These are phyloP conservation scores for Sicyos baderoa DNA, from an alignment of 306 rosid genomes.

Conservation along the genomic window DNA sequence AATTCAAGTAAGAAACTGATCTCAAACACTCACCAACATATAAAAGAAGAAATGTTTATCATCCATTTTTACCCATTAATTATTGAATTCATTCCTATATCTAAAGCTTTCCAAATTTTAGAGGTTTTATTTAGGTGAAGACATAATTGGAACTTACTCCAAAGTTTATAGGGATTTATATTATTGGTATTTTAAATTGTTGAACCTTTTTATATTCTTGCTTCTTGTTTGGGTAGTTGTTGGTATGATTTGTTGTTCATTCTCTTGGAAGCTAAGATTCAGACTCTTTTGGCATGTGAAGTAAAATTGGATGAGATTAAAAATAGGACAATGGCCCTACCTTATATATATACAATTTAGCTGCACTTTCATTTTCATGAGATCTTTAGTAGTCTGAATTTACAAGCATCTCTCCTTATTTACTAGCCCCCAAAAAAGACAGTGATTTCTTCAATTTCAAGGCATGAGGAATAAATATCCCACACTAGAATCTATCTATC, in stretches of 20 bases:
- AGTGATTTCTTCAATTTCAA: constrained; percentile 11
- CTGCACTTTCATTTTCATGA: background rate
- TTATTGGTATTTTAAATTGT: too few relatives aligned
- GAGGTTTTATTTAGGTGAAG: too few relatives aligned
- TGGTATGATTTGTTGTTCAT: constrained; percentile 9
- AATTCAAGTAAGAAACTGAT: too few relatives aligned
- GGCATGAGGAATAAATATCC: background rate
- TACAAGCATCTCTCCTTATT: background rate
- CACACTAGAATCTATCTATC: background rate
- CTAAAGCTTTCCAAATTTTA: too few relatives aligned
- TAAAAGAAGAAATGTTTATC: too few relatives aligned
- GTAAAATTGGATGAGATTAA: background rate
- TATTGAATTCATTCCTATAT: too few relatives aligned
- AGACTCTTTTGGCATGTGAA: constrained; percentile 2
- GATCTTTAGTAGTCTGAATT: background rate
- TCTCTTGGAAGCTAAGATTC: constrained; percentile 13
- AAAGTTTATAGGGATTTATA: too few relatives aligned
- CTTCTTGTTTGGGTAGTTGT: background rate
- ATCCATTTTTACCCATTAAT: background rate
- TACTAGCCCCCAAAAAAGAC: constrained; percentile 3
- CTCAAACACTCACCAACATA: too few relatives aligned
- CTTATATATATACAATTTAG: background rate
- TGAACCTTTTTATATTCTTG: background rate
- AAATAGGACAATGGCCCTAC: background rate
- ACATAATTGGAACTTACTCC: background rate